Evolutionary conservation across 2,329 filamentous ascomycete species (phyloP).

Genomic region (Botryotinia narcissicola): DNA sequence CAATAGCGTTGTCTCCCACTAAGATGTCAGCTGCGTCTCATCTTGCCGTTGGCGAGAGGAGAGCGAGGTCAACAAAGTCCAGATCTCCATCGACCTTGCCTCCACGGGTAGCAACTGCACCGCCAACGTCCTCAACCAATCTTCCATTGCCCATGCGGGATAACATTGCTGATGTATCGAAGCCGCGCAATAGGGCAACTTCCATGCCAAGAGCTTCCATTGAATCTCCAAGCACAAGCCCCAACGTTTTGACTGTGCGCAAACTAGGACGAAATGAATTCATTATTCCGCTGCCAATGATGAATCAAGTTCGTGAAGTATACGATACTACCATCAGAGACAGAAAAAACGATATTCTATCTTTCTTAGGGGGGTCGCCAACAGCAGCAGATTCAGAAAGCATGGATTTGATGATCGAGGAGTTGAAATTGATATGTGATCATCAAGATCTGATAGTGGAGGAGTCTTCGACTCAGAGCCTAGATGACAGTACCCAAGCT

Average conservation of each 20-base stretch:
- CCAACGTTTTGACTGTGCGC: constrained; percentile 9
- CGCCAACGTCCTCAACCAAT: neutral
- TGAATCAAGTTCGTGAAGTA: constrained; percentile 50
- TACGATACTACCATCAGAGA: constrained; percentile 52
- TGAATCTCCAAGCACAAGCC: neutral
- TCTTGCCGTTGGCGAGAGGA: constrained; percentile 5
- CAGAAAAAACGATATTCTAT: constrained; percentile 45
- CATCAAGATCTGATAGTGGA: constrained; percentile 54
- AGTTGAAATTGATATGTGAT: constrained; percentile 55
- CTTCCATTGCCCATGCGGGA: constrained; percentile 17
- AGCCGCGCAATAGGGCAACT: neutral
- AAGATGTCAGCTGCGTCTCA: constrained; percentile 8
- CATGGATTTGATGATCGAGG: constrained; percentile 52
- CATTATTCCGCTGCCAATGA: constrained; percentile 56
- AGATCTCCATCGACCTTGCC: constrained; percentile 17
- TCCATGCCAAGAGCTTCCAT: constrained; percentile 16
- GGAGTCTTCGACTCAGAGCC: constrained; percentile 40
- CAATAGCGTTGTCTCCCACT: neutral
- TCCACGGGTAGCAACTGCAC: constrained; percentile 6
- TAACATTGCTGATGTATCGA: neutral
- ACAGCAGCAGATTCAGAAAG: constrained; percentile 21
- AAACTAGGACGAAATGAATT: constrained; percentile 44
- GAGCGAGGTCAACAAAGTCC: constrained; percentile 13
- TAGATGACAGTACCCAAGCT: constrained; percentile 44
- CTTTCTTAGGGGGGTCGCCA: constrained; percentile 47